Base-by-base conservation (phyloP, 495 filamentous ascomycete species). In the Tuber indicum region DNA sequence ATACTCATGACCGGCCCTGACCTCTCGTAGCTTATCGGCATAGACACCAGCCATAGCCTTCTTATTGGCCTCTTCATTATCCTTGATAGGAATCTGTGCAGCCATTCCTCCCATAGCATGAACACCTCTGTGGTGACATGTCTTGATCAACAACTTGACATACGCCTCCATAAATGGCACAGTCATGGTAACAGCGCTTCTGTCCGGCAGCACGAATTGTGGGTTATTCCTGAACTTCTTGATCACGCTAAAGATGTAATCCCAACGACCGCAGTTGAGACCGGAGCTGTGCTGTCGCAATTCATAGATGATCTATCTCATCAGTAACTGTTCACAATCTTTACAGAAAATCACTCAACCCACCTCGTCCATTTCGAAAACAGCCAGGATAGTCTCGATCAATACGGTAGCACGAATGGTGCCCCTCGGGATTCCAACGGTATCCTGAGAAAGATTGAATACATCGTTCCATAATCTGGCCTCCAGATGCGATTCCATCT, bases 91-190 rank as follows among this genome's bases (percentile, higher is more conserved):
- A 84, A 99, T 99, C 86, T 98, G 96, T 19, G 96, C 96, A 36
- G 96, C 96, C 96, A 99, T 99, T 79, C 96, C 96, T 80, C 96
- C 95, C 96, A 99, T 99, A 72, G 96, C 96, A 85, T 98, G 96
- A 32, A 98, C 96, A 70, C 94, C 93, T 77, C 96, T 90, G 78
- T 90, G 91, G 85, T 99, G 96, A 88, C 96, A 99, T 73, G 96
- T 98, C 88, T 97, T 94, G 86, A 99, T 97, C 58, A 99, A 90
- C 43, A 98, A 89, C 85, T 94, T 94, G 79, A 98, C 93, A 83
- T 99, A 98, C 72, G 96, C 89, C 81, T 98, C 95, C 96, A 99
- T 98, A 88, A 99, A 99, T 3, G 96, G 96, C 0, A 97, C 93
- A 42, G 94, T 98, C 96, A 99, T 99, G 79, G 96, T 99, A 49